A percentile compares a stretch with the other conserved stretches of the same genome.
phyloP scores from a whole-genome alignment of 176 grass and related monocot genomes.

The Oryza australiensis region DNA sequence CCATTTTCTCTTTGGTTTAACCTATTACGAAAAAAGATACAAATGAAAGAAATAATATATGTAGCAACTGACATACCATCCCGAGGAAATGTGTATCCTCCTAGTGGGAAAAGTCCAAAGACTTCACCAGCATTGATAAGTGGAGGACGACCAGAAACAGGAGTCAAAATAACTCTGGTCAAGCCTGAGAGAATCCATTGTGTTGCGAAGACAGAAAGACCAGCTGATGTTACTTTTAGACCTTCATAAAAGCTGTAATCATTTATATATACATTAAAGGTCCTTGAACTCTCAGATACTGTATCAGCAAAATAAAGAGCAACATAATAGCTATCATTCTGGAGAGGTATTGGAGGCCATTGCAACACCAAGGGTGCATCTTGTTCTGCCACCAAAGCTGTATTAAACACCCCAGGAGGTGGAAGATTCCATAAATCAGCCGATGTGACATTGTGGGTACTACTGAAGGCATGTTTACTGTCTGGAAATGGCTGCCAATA shows the following conservation, averaged over 20 bases:
- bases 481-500: constrained; percentile 83
- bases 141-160: constrained; percentile 59
- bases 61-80: constrained; percentile 61
- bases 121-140: constrained; percentile 93
- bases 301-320: constrained; percentile 96
- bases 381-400: constrained; percentile 70
- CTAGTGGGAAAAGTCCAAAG: constrained; percentile 82
- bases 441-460: constrained; percentile 77
- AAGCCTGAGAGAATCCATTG: constrained; percentile 80
- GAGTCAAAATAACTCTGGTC: constrained; percentile 64
- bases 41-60: constrained; percentile 2
- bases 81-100: constrained; percentile 52
- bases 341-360: constrained; percentile 77
- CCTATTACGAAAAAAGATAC: neutral
- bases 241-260: constrained; percentile 59
- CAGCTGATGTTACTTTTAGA: constrained; percentile 66
- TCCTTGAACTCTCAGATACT: constrained; percentile 56
- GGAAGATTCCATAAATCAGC: constrained; percentile 91
- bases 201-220: constrained; percentile 78
- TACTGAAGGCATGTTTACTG: constrained; percentile 58
- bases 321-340: constrained; percentile 86
- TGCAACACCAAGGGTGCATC: constrained; percentile 57
- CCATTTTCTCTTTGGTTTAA: constrained; percentile 13
- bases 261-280: constrained; percentile 77
- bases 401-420: constrained; percentile 64